Evolutionary conservation across 106 monocot genomes (phyloP), one percentile per base, ranked within the genome.

Genomic region (Dactylorhiza incarnata): DNA sequence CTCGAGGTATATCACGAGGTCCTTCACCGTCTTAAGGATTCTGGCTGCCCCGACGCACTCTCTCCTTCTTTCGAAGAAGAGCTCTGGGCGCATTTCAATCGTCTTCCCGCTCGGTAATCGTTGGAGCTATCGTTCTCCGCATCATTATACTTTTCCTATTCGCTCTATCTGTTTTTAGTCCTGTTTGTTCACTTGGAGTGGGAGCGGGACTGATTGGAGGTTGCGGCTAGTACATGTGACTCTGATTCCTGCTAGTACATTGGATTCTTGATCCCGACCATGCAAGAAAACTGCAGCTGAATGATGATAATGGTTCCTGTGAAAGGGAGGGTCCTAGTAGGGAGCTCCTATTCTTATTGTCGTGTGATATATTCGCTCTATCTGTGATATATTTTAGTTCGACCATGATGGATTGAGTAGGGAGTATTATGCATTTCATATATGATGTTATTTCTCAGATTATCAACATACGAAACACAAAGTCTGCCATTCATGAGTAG

Each of bases 31-130:
- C 83, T 89, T 22, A 53, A 49, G 16, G 75, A 69, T 52, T 25
- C 50, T 68, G 82, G 63, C 5, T 23, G 68, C 56, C 37, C 71
- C 7, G 85, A 73, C 59, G 77, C 71, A 14, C 17, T 72, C 16
- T 53, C 52, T 12, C 78, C 88, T 24, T 19, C 74, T 43, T 86
- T 83, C 49, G 83, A 81, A 54, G 81, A 86, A 68, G 83, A 82
- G 74, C 78, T 89, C 49, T 89, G 83, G 89, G 56, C 59, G 22
- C 89, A 89, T 63, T 89, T 89, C 81, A 81, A 86, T 54, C 83
- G 86, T 73, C 86, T 89, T 10, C 89, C 89, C 4, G 78, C 55
- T 3, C 70, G 86, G 89, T 89, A 73, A 51, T 58, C 47, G 45
- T 22, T 9, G 15, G 12, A 65, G 5, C 5, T 26, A 65, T 65